phyloP scores from a whole-genome alignment of 345 rosid genomes.

The Adansonia digitata region DNA sequence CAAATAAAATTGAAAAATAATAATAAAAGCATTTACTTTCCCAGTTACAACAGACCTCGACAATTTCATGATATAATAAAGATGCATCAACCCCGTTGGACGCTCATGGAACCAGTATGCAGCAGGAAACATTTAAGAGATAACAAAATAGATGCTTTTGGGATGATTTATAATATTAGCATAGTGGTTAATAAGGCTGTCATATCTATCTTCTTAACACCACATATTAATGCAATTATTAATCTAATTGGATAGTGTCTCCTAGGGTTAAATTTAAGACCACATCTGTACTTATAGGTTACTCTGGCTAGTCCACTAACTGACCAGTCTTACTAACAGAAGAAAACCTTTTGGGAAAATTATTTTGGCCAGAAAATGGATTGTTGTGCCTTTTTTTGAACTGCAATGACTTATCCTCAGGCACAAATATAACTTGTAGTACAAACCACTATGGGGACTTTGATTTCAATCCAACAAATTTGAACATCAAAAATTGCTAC shows the following conservation, averaged over 20 bases:
- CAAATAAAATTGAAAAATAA: not conserved
- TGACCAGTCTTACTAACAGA: not conserved
- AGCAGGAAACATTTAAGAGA: constrained; percentile 1
- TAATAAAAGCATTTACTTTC: not conserved
- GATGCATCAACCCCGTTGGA: not conserved
- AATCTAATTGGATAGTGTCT: not conserved
- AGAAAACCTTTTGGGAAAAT: not conserved
- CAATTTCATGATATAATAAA: not conserved
- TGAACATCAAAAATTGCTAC: not conserved
- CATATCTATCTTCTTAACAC: not conserved
- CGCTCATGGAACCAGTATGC: not conserved
- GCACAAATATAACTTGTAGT: not conserved
- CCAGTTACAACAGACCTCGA: not conserved
- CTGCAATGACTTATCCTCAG: not conserved
- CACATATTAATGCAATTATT: not conserved
- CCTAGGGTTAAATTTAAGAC: not conserved
- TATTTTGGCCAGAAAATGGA: not conserved
- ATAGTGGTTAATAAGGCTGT: not conserved
- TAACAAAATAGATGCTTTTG: not conserved
- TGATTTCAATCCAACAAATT: not conserved
- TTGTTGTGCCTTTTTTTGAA: not conserved
- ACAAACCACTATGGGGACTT: not conserved
- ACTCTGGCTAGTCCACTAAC: not conserved
- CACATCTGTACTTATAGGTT: not conserved
- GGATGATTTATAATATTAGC: not conserved